A percentile compares a stretch with the other conserved stretches of the same genome.
phyloP scores from a whole-genome alignment of 1,284 basidiomycete species.

The Apiotrichum akiyoshidainum region DNA sequence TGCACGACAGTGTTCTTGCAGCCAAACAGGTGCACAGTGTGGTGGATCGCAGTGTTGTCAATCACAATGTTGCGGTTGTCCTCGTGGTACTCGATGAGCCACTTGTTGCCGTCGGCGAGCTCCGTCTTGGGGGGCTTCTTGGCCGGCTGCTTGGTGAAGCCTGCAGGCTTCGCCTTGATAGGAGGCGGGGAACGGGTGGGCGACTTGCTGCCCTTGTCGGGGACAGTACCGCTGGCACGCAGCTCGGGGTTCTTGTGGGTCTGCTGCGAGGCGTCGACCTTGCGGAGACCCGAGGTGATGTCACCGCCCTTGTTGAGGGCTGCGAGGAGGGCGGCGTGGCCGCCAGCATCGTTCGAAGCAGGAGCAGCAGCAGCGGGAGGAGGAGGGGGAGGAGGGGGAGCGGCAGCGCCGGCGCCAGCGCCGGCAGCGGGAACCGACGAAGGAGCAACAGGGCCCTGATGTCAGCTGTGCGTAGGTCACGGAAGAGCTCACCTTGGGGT shows the following conservation, averaged over 20 bases:
- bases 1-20: slow-evolving; percentile 87
- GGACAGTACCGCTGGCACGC: slow-evolving; percentile 64
- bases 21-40: slow-evolving; percentile 83
- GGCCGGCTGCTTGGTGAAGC: slow-evolving; percentile 57
- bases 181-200: slow-evolving; percentile 27
- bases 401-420: not conserved
- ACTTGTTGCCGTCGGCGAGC: slow-evolving; percentile 83
- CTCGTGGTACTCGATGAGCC: slow-evolving; percentile 92
- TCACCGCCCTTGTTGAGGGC: slow-evolving; percentile 86
- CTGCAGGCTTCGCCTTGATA: slow-evolving; percentile 67
- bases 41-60: slow-evolving; percentile 73
- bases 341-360: slow-evolving; percentile 53
- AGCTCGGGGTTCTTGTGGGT: slow-evolving; percentile 97
- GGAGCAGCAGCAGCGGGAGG: slow-evolving; percentile 53
- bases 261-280: slow-evolving; percentile 95
- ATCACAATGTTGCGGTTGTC: slow-evolving; percentile 72
- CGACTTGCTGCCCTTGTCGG: slow-evolving; percentile 50
- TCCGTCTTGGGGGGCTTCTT: slow-evolving; percentile 93
- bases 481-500: slow-evolving; percentile 63
- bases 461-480: slow-evolving; percentile 18
- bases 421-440: slow-evolving; percentile 7
- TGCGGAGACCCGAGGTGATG: slow-evolving; percentile 84
- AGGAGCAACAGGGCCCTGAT: slow-evolving; percentile 12
- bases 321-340: slow-evolving; percentile 84
- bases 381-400: slow-evolving; percentile 52